Percentiles rank a stretch among this genome's conserved stretches.
phyloP scores from a whole-genome alignment of 176 grass and related monocot species.

The Musa beccarii region DNA sequence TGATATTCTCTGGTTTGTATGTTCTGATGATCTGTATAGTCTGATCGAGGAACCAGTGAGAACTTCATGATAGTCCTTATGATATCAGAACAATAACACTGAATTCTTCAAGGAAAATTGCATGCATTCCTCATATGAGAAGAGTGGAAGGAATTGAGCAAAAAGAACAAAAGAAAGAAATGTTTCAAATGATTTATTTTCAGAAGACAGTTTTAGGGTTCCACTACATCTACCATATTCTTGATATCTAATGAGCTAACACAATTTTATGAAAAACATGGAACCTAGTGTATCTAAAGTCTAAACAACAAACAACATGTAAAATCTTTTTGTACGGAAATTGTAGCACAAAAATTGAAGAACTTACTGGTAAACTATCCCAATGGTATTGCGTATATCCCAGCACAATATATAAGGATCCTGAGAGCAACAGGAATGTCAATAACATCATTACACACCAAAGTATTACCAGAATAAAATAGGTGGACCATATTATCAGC shows the following conservation, averaged over 20 bases:
- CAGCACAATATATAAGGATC: slow-evolving; percentile 98
- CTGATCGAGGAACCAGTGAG: slow-evolving; percentile 28
- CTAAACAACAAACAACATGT: too few relatives aligned
- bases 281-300: too few relatives aligned
- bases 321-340: background rate
- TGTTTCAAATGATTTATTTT: too few relatives aligned
- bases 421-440: slow-evolving; percentile 23
- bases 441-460: background rate
- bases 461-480: background rate
- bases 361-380: slow-evolving; percentile 90
- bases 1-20: slow-evolving; percentile 88
- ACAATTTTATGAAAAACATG: too few relatives aligned
- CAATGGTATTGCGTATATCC: slow-evolving; percentile 89
- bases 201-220: too few relatives aligned
- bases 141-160: background rate
- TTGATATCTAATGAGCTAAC: too few relatives aligned
- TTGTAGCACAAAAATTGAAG: background rate
- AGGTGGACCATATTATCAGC: background rate
- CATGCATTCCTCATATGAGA: background rate
- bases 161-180: background rate
- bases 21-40: slow-evolving; percentile 77
- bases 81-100: background rate
- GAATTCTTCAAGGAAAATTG: background rate
- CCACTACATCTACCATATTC: too few relatives aligned
- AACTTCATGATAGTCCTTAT: background rate